These are phyloP conservation scores for Kokia cookei DNA, from an alignment of 441 rosid species.

Conservation along the genomic window DNA sequence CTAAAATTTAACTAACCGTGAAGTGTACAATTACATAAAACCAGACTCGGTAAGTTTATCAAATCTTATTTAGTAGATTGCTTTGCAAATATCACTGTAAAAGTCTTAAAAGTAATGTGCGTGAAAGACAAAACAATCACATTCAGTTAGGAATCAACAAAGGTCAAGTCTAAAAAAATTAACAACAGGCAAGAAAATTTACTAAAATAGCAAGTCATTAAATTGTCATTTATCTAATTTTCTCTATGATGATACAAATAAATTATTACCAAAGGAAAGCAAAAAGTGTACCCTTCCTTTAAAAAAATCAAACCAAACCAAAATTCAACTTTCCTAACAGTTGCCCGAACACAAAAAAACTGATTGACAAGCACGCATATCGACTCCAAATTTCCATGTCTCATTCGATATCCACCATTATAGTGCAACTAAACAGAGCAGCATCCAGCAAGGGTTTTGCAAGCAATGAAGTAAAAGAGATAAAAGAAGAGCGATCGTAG, in stretches of 20 bases:
- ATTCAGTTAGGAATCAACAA: neutral
- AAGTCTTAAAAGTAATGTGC: neutral
- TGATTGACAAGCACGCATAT: neutral
- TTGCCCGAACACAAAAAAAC: neutral
- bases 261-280: neutral
- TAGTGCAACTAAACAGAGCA: conserved; percentile 17
- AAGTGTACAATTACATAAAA: neutral
- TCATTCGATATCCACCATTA: neutral
- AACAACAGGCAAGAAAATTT: neutral
- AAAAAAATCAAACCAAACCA: neutral
- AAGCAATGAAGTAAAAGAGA: neutral
- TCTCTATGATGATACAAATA: neutral
- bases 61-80: neutral
- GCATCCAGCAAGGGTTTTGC: conserved; percentile 36
- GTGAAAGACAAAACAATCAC: neutral
- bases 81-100: neutral
- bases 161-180: neutral
- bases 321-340: neutral
- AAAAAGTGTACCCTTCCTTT: neutral
- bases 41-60: neutral
- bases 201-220: neutral
- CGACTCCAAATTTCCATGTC: neutral
- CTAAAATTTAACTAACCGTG: neutral
- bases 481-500: neutral
- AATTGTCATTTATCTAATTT: neutral